Evolutionary conservation across 129 eudicot genomes (phyloP).

Genomic region (Sambucus nigra): DNA sequence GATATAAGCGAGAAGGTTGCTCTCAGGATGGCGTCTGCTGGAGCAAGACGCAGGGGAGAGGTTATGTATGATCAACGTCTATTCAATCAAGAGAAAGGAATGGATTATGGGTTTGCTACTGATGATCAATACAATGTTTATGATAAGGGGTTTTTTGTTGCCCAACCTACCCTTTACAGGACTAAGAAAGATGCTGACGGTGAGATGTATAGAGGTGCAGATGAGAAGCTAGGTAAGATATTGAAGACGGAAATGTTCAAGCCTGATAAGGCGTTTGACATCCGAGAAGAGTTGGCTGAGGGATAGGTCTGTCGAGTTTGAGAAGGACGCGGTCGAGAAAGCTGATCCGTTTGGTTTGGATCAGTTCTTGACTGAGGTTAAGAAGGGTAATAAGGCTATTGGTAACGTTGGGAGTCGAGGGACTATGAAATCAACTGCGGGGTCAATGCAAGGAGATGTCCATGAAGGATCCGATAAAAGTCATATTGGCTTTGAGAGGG

Average conservation of each 20-base stretch:
- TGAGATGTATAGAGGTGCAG: conserved; percentile 81
- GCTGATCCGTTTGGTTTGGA: conserved; percentile 88
- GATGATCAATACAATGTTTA: conserved; percentile 77
- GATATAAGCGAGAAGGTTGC: conserved; percentile 95
- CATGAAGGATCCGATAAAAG: conserved; percentile 51
- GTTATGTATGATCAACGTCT: conserved; percentile 80
- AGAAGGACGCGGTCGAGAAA: conserved; percentile 54
- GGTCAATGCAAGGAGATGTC: conserved; percentile 58
- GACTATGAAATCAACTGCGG: conserved; percentile 79
- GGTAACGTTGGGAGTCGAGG: conserved; percentile 77
- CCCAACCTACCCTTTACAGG: conserved; percentile 73
- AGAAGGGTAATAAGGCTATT: conserved; percentile 63
- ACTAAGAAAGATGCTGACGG: conserved; percentile 74
- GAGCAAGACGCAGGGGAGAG: conserved; percentile 60
- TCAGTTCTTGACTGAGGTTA: conserved; percentile 68
- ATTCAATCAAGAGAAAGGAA: conserved; percentile 90
- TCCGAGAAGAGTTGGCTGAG: conserved; percentile 50
- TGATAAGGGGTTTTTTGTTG: conserved; percentile 66
- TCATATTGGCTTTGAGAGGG: conserved; percentile 57
- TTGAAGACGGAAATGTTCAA: conserved; percentile 75
- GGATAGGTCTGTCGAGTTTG: conserved; percentile 74
- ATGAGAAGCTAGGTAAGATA: conserved; percentile 75
- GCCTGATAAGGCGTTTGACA: conserved; percentile 63
- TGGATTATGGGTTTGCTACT: conserved; percentile 77
- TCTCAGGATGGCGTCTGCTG: conserved; percentile 75